phyloP scores from a whole-genome alignment of 2,329 filamentous ascomycete species.

The Aspergillus sp. region DNA sequence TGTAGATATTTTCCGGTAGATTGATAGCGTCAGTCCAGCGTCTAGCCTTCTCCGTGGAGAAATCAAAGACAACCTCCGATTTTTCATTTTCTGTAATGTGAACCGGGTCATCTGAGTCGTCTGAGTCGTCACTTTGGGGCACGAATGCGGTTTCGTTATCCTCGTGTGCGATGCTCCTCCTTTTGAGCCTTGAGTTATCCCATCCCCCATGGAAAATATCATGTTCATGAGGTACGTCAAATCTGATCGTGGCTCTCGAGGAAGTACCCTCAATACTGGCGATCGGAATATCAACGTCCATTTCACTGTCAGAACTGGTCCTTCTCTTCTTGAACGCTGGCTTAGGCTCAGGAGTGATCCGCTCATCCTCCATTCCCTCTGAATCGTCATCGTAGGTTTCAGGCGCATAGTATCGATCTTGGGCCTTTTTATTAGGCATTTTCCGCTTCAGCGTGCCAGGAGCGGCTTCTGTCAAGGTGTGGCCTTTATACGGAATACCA shows the following conservation, averaged over 20 bases:
- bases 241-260: background rate
- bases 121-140: slow-evolving; percentile 10
- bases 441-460: background rate
- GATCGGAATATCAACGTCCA: background rate
- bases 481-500: too few relatives aligned
- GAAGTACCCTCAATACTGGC: background rate
- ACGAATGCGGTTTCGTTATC: slow-evolving; percentile 2
- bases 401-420: background rate
- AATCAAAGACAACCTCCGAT: slow-evolving; percentile 25
- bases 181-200: background rate
- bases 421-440: background rate
- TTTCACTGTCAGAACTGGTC: background rate
- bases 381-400: background rate
- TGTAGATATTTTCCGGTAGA: slow-evolving; percentile 49
- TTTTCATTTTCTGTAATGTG: slow-evolving; percentile 22
- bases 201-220: background rate
- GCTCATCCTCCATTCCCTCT: background rate
- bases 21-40: slow-evolving; percentile 37
- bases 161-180: background rate
- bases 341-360: background rate
- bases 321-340: background rate
- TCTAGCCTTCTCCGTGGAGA: slow-evolving; percentile 32
- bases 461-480: background rate
- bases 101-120: slow-evolving; percentile 13
- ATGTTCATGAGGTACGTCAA: background rate